phyloP scores from a whole-genome alignment of 2,329 filamentous ascomycete genomes.

The Epichloe sp. region DNA sequence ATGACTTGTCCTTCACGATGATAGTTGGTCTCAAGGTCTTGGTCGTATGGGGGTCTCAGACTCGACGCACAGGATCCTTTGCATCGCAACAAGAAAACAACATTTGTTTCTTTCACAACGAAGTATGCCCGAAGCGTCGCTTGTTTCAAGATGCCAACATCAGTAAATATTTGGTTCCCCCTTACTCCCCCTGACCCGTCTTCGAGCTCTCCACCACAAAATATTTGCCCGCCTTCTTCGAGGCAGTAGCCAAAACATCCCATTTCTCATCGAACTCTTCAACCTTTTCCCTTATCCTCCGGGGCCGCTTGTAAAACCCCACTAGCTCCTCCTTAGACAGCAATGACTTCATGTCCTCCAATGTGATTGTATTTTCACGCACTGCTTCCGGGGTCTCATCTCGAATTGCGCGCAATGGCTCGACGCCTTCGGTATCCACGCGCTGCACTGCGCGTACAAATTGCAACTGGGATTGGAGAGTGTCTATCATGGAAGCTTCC shows the following conservation, averaged over 20 bases:
- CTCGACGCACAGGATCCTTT: too few species aligned
- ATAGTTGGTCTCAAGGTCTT: too few species aligned
- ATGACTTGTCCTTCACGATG: too few species aligned
- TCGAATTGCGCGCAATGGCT: conserved; percentile 64
- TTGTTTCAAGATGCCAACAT: not conserved
- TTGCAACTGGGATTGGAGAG: conserved; percentile 68
- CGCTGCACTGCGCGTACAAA: conserved; percentile 81
- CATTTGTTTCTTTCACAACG: too few species aligned
- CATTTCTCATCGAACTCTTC: conserved; percentile 45
- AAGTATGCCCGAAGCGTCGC: not conserved
- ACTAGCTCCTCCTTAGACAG: conserved; percentile 47
- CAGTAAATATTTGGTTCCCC: not conserved
- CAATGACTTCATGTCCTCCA: conserved; percentile 42
- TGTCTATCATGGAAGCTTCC: conserved; percentile 58
- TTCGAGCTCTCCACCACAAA: conserved; percentile 62
- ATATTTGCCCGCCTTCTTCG: conserved; percentile 54
- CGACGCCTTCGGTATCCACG: conserved; percentile 59
- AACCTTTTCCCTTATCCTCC: conserved; percentile 20
- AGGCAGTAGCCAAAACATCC: conserved; percentile 55
- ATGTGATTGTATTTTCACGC: conserved; percentile 42
- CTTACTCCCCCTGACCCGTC: conserved; percentile 9
- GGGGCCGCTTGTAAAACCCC: conserved; percentile 39
- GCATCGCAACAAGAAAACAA: too few species aligned
- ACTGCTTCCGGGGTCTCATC: conserved; percentile 62
- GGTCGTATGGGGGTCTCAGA: too few species aligned